These are phyloP conservation scores for Oidiodendron maius DNA, from an alignment of 495 filamentous ascomycete species.

Conservation along the genomic window DNA sequence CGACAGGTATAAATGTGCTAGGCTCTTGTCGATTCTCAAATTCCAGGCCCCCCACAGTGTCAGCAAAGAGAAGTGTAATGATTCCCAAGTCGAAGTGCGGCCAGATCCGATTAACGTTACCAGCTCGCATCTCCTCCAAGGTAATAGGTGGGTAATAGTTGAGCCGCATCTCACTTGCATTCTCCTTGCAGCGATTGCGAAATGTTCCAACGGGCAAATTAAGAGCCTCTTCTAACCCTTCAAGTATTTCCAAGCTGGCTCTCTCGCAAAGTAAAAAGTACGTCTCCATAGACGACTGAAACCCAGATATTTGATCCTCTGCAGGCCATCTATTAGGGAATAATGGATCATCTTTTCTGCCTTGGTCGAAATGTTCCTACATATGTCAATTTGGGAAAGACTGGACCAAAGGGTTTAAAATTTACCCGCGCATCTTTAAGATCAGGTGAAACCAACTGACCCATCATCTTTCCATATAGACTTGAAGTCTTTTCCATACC, in stretches of 20 bases:
- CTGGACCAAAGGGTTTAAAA: background rate
- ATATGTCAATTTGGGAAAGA: too few relatives aligned
- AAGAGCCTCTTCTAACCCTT: background rate
- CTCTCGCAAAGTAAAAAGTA: background rate
- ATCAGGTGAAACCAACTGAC: background rate
- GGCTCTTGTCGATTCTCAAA: background rate
- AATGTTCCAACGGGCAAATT: background rate
- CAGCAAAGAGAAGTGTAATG: background rate
- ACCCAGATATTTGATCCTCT: background rate
- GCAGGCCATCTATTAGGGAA: conserved; percentile 1
- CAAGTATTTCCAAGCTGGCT: background rate
- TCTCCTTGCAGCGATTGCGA: background rate
- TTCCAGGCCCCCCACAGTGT: background rate
- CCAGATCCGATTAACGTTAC: background rate
- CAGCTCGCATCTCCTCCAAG: background rate
- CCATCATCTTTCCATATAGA: background rate
- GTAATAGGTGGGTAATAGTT: background rate
- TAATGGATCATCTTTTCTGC: background rate
- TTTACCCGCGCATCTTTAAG: background rate
- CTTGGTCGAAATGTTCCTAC: background rate
- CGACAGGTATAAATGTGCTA: background rate
- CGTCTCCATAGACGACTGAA: background rate
- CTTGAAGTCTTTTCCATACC: background rate
- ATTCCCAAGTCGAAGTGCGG: background rate
- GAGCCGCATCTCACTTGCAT: background rate